phyloP scores from a whole-genome alignment of 2,329 filamentous ascomycete species.

The Penicillium sclerotiorum region DNA sequence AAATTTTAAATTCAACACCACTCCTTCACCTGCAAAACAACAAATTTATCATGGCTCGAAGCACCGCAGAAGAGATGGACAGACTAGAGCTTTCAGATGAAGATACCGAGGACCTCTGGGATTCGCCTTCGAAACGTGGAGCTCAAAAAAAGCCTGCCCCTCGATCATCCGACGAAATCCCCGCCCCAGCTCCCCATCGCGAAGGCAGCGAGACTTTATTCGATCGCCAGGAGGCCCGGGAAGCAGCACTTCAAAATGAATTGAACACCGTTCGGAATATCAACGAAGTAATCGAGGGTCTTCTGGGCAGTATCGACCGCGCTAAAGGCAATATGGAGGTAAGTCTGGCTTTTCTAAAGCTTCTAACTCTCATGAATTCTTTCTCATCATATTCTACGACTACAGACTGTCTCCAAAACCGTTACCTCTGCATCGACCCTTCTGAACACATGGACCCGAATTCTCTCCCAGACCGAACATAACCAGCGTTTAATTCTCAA shows the following conservation, averaged over 20 bases:
- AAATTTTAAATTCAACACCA: too few relatives aligned
- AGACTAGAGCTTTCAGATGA: constrained; percentile 58
- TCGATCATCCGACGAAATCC: constrained; percentile 38
- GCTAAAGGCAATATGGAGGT: constrained; percentile 56
- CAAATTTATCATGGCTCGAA: constrained; percentile 34
- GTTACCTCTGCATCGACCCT: constrained; percentile 85
- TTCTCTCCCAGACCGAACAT: constrained; percentile 95
- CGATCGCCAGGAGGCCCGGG: constrained; percentile 68
- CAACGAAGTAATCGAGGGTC: constrained; percentile 78
- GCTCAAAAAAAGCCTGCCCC: constrained; percentile 34
- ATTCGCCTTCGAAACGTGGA: constrained; percentile 54
- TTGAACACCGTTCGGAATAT: constrained; percentile 81
- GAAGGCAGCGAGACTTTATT: constrained; percentile 56
- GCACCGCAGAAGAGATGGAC: constrained; percentile 53
- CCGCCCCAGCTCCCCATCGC: constrained; percentile 36
- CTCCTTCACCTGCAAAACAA: too few relatives aligned
- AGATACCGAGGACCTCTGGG: constrained; percentile 60
- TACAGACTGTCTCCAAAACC: constrained; percentile 78
- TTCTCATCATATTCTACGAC: not conserved
- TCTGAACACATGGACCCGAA: constrained; percentile 92
- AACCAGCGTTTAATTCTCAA: constrained; percentile 91
- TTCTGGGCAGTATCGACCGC: constrained; percentile 48
- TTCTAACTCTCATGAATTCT: too few relatives aligned
- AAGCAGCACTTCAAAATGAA: constrained; percentile 75
- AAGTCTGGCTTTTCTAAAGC: too few relatives aligned